phyloP scores from a whole-genome alignment of 2,329 filamentous ascomycete species.

The Phialocephala sp. region DNA sequence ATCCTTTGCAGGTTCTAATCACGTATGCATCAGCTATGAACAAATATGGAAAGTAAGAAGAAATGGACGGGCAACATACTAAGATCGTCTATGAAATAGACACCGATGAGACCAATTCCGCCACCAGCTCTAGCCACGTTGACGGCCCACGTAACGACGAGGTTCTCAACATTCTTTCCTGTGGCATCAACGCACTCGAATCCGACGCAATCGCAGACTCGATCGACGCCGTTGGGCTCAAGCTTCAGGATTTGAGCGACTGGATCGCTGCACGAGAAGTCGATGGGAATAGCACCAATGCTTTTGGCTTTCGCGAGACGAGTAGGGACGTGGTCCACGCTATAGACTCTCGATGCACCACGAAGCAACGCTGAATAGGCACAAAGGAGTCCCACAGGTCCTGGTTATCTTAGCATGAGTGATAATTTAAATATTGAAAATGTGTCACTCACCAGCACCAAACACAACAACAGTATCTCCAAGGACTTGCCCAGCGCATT shows the following conservation, averaged over 20 bases:
- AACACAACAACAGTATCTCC: slow-evolving; percentile 44
- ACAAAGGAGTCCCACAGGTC: slow-evolving; percentile 43
- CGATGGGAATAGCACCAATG: slow-evolving; percentile 45
- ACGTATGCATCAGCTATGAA: not conserved
- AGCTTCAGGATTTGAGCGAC: slow-evolving; percentile 41
- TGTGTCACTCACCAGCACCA: slow-evolving; percentile 38
- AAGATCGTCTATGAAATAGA: slow-evolving; percentile 29
- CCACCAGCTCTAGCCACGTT: slow-evolving; percentile 36
- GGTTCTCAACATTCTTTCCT: slow-evolving; percentile 32
- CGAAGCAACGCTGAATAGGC: slow-evolving; percentile 44
- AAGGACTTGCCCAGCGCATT: slow-evolving; percentile 34
- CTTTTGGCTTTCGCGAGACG: slow-evolving; percentile 39
- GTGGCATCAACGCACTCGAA: slow-evolving; percentile 33
- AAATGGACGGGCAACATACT: slow-evolving; percentile 10
- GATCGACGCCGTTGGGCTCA: slow-evolving; percentile 35
- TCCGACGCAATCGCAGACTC: too few relatives aligned
- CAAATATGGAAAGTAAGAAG: not conserved
- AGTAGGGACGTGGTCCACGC: slow-evolving; percentile 41
- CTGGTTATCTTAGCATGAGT: slow-evolving; percentile 11
- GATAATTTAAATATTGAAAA: not conserved
- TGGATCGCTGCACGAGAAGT: slow-evolving; percentile 40
- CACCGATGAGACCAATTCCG: slow-evolving; percentile 41
- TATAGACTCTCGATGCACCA: slow-evolving; percentile 43
- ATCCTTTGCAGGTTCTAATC: not conserved
- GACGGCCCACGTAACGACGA: slow-evolving; percentile 33